Evolutionary conservation across 495 filamentous ascomycete genomes (phyloP).

Genomic region (Xylaria castorea): DNA sequence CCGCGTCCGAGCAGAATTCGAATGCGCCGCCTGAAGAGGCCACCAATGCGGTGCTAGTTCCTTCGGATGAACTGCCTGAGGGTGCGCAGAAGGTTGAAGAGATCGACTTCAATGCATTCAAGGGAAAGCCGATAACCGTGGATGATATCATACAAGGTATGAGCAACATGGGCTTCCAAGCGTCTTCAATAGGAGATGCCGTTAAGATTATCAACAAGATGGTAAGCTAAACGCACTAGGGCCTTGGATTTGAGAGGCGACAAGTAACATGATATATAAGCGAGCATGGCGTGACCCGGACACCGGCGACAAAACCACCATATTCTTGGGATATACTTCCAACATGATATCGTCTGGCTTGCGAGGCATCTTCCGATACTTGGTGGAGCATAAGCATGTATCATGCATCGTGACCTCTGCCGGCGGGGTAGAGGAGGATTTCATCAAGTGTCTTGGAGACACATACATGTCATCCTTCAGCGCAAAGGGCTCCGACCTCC

Average conservation of each 20-base stretch:
- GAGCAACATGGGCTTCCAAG: slow-evolving; percentile 91
- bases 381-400: slow-evolving; percentile 89
- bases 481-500: slow-evolving; percentile 73
- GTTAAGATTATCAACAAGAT: slow-evolving; percentile 92
- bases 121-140: slow-evolving; percentile 76
- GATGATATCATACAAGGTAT: slow-evolving; percentile 84
- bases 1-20: slow-evolving; percentile 29
- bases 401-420: slow-evolving; percentile 93
- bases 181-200: slow-evolving; percentile 82
- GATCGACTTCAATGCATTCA: slow-evolving; percentile 85
- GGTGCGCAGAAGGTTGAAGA: slow-evolving; percentile 77
- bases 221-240: slow-evolving; percentile 58
- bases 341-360: slow-evolving; percentile 97
- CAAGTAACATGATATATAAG: slow-evolving; percentile 49
- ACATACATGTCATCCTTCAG: slow-evolving; percentile 91
- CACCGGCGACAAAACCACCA: slow-evolving; percentile 76
- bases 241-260: neutral
- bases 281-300: slow-evolving; percentile 77
- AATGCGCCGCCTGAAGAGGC: slow-evolving; percentile 67
- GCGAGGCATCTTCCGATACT: slow-evolving; percentile 86
- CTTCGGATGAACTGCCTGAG: slow-evolving; percentile 81
- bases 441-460: slow-evolving; percentile 95
- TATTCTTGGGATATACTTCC: slow-evolving; percentile 96
- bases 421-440: slow-evolving; percentile 95
- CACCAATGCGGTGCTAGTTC: slow-evolving; percentile 85